Base-by-base conservation (phyloP, 257 asterid species). In the Thymus quinquecostatus region DNA sequence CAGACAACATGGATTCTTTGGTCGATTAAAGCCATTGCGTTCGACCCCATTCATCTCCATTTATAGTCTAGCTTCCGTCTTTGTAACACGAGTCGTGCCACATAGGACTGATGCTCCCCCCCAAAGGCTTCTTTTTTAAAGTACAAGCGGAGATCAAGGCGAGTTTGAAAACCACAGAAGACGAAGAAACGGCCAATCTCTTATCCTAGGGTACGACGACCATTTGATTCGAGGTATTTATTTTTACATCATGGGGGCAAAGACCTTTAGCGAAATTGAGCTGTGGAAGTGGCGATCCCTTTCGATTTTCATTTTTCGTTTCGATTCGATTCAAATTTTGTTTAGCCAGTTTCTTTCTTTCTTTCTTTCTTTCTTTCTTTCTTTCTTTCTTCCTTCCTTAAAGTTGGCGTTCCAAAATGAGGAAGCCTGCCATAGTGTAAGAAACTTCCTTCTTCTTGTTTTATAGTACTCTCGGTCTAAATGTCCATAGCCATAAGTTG, bases 1-100 rank as follows among this genome's bases (percentile, higher is more conserved):
- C 13, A 29, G 59, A 48, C 13, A 29, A 68, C 70, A 38, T 68
- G 45, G 29, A 85, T 90, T 80, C 85, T 84, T 90, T 90, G 96
- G 70, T 83, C 75, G 82, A 80, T 76, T 66, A 72, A 66, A 73
- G 66, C 32, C 58, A 65, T 65, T 78, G 60, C 66, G 27, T 62
- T 80, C 67, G 84, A 88, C 82, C 70, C 41, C 57, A 64, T 80
- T 72, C 32, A 45, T 77, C 68, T 72, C 79, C 85, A 74, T 77
- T 77, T 79, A 77, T 65, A 64, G 69, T 12, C 13, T 64, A 82
- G 73, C 75, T 47, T 38, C 41, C 41, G 6, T 38, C 41, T 38
- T 38, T 38, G 41, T 38, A 38, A 38, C 4, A 38, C 41, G 6
- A 38, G 41, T 38, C 41, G 65, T 60, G 30, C 65, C 65, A 41